A percentile compares a stretch with the other conserved stretches of the same genome.
Conservation (phyloP, 176 grass and related monocot species). For the Zizania latifolia region DNA sequence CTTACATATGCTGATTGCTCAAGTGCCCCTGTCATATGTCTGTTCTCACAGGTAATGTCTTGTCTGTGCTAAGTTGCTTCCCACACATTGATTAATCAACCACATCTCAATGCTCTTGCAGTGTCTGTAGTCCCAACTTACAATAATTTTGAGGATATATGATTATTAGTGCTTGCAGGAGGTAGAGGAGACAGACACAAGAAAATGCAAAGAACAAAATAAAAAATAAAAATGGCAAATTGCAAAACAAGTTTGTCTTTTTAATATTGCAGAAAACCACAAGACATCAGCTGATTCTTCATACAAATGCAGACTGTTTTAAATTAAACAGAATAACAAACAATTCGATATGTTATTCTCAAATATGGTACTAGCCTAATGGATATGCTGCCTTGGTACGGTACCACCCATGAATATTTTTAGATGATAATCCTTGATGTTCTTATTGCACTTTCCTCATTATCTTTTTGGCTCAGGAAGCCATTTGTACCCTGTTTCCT, state of each 20-base stretch:
- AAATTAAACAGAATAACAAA: not conserved
- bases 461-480: not conserved
- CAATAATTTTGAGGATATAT: not conserved
- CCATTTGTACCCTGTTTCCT: not conserved
- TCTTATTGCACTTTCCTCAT: not conserved
- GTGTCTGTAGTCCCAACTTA: not conserved
- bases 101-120: not conserved
- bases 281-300: not conserved
- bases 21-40: conserved; percentile 40
- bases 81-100: not conserved
- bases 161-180: not conserved
- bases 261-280: not conserved
- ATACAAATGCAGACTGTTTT: not conserved
- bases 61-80: not conserved
- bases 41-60: conserved; percentile 67
- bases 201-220: not conserved
- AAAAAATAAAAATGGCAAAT: not conserved
- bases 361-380: not conserved
- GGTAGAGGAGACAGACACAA: not conserved
- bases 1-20: conserved; percentile 69
- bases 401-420: too few relatives aligned
- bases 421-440: not conserved
- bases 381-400: not conserved
- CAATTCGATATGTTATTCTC: not conserved
- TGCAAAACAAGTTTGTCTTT: conserved; percentile 1